phyloP scores from a whole-genome alignment of 768 basidiomycete genomes.

The Suillus alpinus region DNA sequence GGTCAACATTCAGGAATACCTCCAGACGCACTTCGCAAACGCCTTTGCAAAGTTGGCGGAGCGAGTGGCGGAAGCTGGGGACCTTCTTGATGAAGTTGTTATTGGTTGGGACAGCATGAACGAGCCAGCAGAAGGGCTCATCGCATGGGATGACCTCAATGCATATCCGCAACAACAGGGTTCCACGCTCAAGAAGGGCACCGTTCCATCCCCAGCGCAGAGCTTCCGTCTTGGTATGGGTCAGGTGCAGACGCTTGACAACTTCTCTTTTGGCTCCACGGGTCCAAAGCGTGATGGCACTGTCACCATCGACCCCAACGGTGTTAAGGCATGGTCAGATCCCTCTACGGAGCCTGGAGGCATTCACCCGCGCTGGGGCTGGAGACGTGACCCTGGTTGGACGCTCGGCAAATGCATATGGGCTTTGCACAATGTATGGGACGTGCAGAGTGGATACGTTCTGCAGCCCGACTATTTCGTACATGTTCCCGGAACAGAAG shows the following conservation, averaged over 20 bases:
- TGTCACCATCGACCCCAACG: conserved; percentile 84
- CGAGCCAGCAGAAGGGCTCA: conserved; percentile 83
- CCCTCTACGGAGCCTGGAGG: conserved; percentile 49
- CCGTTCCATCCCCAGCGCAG: conserved; percentile 83
- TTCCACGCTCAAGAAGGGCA: conserved; percentile 79
- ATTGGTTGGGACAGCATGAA: conserved; percentile 98
- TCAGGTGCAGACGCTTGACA: conserved; percentile 72
- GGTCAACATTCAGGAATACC: conserved; percentile 87
- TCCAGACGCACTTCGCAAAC: conserved; percentile 72
- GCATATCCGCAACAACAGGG: conserved; percentile 64
- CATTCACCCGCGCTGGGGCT: conserved; percentile 72
- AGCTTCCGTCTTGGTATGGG: conserved; percentile 89
- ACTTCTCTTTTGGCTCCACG: conserved; percentile 75
- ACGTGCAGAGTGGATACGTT: conserved; percentile 62
- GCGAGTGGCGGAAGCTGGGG: conserved; percentile 69
- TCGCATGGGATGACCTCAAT: conserved; percentile 67
- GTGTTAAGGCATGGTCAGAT: conserved; percentile 74
- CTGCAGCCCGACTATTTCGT: conserved; percentile 77
- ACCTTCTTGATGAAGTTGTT: conserved; percentile 79
- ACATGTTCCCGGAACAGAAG: conserved; percentile 38
- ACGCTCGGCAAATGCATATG: conserved; percentile 77
- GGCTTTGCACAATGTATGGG: conserved; percentile 92
- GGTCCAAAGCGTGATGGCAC: conserved; percentile 74
- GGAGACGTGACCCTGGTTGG: conserved; percentile 76
- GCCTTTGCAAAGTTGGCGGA: conserved; percentile 78